These are phyloP conservation scores for Naganishia friedmannii DNA, from an alignment of 768 basidiomycete genomes.

Conservation along the genomic window DNA sequence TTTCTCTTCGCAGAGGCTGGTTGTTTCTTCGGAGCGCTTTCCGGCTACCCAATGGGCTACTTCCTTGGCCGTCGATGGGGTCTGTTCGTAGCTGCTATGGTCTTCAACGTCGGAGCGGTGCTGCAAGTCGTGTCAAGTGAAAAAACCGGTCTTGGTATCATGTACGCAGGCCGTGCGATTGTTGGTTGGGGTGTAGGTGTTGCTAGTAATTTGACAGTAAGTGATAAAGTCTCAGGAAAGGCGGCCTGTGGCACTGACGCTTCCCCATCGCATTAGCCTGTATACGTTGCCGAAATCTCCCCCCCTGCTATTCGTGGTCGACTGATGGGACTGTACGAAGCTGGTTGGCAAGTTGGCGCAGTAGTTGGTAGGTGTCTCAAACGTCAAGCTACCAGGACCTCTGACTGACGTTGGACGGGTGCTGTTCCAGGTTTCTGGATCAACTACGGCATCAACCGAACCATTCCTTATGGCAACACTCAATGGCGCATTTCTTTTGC, in stretches of 20 bases:
- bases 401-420: background rate
- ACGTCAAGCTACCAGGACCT: background rate
- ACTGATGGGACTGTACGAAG: constrained; percentile 58
- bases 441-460: constrained; percentile 37
- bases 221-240: background rate
- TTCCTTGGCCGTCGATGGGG: constrained; percentile 32
- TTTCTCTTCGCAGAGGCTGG: constrained; percentile 6
- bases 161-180: constrained; percentile 56
- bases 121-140: constrained; percentile 44
- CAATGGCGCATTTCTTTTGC: constrained; percentile 50
- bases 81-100: constrained; percentile 30
- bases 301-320: constrained; percentile 57
- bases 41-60: constrained; percentile 28
- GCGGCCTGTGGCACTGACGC: background rate
- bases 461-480: constrained; percentile 34
- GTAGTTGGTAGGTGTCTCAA: constrained; percentile 50
- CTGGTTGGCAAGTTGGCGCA: constrained; percentile 59
- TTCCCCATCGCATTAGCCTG: constrained; percentile 38
- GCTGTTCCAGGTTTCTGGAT: constrained; percentile 22
- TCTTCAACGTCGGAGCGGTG: constrained; percentile 56
- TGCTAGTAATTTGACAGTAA: constrained; percentile 32
- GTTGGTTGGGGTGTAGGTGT: constrained; percentile 55
- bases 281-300: constrained; percentile 57
- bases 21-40: constrained; percentile 30
- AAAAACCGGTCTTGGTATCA: constrained; percentile 40